phyloP scores from a whole-genome alignment of 768 basidiomycete genomes.

The Amanita fuliginea region DNA sequence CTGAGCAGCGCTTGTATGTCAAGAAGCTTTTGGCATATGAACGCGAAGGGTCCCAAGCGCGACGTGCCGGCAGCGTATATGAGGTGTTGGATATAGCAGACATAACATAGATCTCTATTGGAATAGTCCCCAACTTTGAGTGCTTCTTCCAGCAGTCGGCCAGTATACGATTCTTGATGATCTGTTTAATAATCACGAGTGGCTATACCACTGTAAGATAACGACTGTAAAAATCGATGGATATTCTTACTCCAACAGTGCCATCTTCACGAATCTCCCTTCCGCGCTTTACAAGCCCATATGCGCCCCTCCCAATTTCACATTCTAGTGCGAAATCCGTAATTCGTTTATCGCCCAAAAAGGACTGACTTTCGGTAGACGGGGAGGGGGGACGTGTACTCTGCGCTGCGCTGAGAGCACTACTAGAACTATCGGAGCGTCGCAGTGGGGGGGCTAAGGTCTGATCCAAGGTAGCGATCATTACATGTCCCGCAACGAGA shows the following conservation, averaged over 20 bases:
- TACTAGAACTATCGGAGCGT: constrained; percentile 53
- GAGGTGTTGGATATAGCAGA: constrained; percentile 76
- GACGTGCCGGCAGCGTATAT: constrained; percentile 65
- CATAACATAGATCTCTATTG: constrained; percentile 96
- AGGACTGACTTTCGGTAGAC: constrained; percentile 28
- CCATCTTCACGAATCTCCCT: constrained; percentile 69
- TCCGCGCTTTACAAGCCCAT: constrained; percentile 88
- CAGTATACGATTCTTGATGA: constrained; percentile 96
- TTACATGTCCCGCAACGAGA: constrained; percentile 71
- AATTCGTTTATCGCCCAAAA: constrained; percentile 60
- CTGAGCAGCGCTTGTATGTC: constrained; percentile 10
- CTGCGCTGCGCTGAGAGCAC: constrained; percentile 44
- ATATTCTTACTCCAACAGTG: constrained; percentile 63
- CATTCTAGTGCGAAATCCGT: constrained; percentile 78
- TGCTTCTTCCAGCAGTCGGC: constrained; percentile 99
- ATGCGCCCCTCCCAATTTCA: constrained; percentile 90
- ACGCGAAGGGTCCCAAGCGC: constrained; percentile 79
- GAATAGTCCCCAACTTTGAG: constrained; percentile 88
- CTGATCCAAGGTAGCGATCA: constrained; percentile 66
- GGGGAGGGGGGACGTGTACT: constrained; percentile 62
- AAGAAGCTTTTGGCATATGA: constrained; percentile 12
- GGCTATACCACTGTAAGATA: constrained; percentile 39
- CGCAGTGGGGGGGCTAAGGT: constrained; percentile 50
- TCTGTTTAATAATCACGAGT: constrained; percentile 90
- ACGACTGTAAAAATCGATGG: constrained; percentile 10